Evolutionary conservation across 192 early-diverging fungal species (phyloP).

Genomic region (Linnemannia exigua): DNA sequence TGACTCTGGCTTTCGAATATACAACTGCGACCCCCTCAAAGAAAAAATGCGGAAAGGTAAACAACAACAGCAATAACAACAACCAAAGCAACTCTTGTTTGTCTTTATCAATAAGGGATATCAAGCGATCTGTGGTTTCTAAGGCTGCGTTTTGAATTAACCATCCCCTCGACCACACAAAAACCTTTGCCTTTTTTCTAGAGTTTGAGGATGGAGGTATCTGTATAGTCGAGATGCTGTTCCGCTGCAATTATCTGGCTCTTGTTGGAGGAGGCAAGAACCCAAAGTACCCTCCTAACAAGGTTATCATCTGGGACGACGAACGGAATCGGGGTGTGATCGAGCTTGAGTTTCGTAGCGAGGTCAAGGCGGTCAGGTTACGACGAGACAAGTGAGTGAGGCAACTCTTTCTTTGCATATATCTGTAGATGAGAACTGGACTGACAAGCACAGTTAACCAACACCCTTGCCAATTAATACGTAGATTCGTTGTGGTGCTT

Average conservation of each 20-base stretch:
- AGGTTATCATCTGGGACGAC: constrained; percentile 92
- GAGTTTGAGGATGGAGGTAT: constrained; percentile 90
- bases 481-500: constrained; percentile 82
- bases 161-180: neutral
- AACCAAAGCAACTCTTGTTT: neutral
- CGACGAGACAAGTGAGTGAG: constrained; percentile 75
- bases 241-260: constrained; percentile 88
- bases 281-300: constrained; percentile 88
- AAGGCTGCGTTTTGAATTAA: no score
- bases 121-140: no score
- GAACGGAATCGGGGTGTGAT: constrained; percentile 75
- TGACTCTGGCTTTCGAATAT: constrained; percentile 87
- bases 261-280: constrained; percentile 89
- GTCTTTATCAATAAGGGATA: no score
- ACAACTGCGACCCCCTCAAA: constrained; percentile 86
- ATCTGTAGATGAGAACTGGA: neutral
- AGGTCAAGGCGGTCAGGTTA: constrained; percentile 85
- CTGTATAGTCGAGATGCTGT: constrained; percentile 86
- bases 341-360: constrained; percentile 84
- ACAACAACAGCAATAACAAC: neutral
- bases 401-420: neutral
- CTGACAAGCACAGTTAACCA: neutral
- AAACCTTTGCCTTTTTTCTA: constrained; percentile 20
- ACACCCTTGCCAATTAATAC: neutral
- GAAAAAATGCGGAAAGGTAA: constrained; percentile 83